Evolutionary conservation across 345 rosid genomes (phyloP).

Genomic region (Euclidium syriacum): DNA sequence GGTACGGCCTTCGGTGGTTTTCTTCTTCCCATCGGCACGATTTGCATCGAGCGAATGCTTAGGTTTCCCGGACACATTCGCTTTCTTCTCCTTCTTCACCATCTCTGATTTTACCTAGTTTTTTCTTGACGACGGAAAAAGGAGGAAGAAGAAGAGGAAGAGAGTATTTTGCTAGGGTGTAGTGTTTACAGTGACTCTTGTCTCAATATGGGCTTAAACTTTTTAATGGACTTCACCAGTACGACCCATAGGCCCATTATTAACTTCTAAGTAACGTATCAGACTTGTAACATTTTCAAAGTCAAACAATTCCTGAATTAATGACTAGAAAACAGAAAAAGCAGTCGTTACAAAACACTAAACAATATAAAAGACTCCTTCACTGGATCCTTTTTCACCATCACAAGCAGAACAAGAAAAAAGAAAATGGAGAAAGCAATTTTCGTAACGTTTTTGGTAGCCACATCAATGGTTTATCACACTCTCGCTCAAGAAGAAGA

Average conservation of each 20-base stretch:
- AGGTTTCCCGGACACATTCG: slow-evolving; percentile 78
- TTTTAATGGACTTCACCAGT: background rate
- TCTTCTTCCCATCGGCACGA: slow-evolving; percentile 50
- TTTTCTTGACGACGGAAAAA: background rate
- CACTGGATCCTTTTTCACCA: background rate
- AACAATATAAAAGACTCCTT: background rate
- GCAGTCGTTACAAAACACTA: background rate
- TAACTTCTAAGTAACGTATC: background rate
- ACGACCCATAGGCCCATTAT: slow-evolving; percentile 1
- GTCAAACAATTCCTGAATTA: background rate
- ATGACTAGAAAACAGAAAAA: background rate
- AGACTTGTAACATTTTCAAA: background rate
- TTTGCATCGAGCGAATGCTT: slow-evolving; percentile 91
- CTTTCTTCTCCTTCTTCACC: slow-evolving; percentile 59
- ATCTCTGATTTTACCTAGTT: background rate
- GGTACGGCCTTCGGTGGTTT: slow-evolving; percentile 37
- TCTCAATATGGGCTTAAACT: background rate
- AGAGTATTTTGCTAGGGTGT: slow-evolving; percentile 20
- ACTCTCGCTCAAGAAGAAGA: background rate
- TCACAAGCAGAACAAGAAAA: background rate
- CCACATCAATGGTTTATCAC: slow-evolving; percentile 1
- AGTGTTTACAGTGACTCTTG: background rate
- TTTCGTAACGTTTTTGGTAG: background rate
- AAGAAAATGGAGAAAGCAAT: slow-evolving; percentile 9
- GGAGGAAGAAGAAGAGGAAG: background rate